Base-by-base conservation (phyloP, 2,329 filamentous ascomycete genomes). In the Botrytis byssoidea region DNA sequence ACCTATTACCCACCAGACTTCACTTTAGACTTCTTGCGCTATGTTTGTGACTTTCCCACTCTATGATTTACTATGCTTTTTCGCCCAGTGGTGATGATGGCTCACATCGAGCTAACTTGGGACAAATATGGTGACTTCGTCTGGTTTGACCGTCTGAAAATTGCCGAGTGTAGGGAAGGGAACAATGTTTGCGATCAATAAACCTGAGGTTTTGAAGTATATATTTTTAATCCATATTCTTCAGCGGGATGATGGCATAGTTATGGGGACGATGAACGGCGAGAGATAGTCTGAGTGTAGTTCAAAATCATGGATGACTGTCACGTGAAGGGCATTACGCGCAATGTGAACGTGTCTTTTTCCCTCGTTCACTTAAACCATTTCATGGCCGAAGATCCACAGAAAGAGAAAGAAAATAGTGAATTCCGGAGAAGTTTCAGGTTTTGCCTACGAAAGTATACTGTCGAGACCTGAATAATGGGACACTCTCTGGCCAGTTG, bases 1-100 rank as follows among this genome's bases (percentile, higher is more conserved):
- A 44, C 61, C 37, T 64, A 29, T 64, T 44, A 63, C 37, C 40
- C 61, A 32, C n/a, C 61, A 29, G 61, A 64, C 61, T 64, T 64
- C 4, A 44, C 6, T 32, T 10, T 3, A 20, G 12, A 18, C 12
- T 63, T 29, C 16, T 64, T 44, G 25, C 4, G 25, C 25, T 29
- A 22, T 64, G 4, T 44, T 10, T n/a, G 37, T 42, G 51, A 20
- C 7, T 44, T 20, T 12, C 5, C 12, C 8, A 40, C 7, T 29
- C n/a, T 18, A 12, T 42, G 42, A 18, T 64, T 29, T 18, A 42
- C 29, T 16, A 3, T 9, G 8, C 37, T 10, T 42, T 4, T n/a
- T n/a, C 9, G 16, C 25, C 25, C 25, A 64, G 60, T 42, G 37
- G 37, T 42, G 35, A 42, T 4, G 5, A 42, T 29, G 22, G 40